Evolutionary conservation across 2,329 filamentous ascomycete genomes (phyloP).

Genomic region (Aquanectria penicillioides): DNA sequence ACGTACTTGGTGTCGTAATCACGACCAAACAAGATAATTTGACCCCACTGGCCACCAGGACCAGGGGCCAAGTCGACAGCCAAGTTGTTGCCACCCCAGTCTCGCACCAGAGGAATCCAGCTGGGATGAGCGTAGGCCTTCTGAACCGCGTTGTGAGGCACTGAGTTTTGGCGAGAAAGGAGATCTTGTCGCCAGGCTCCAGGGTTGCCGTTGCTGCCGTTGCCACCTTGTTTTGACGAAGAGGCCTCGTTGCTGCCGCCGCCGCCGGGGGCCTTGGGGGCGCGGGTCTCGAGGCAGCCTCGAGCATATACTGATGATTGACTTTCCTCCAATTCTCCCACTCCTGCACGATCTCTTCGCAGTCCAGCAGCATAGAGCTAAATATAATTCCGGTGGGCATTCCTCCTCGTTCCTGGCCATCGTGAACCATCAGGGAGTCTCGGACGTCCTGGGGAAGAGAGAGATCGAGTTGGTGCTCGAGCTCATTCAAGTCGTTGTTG

Average conservation of each 20-base stretch:
- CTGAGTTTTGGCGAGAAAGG: constrained; percentile 83
- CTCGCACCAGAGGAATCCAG: constrained; percentile 95
- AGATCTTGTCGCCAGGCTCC: constrained; percentile 85
- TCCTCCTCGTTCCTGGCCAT: constrained; percentile 96
- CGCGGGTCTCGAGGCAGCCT: constrained; percentile 65
- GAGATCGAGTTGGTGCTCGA: constrained; percentile 95
- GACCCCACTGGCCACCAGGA: constrained; percentile 90
- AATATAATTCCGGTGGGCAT: constrained; percentile 93
- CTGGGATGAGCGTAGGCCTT: constrained; percentile 92
- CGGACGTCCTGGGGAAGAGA: constrained; percentile 92
- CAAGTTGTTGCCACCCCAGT: constrained; percentile 99
- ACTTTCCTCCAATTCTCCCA: constrained; percentile 97
- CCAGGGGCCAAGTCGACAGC: constrained; percentile 93
- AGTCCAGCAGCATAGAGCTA: constrained; percentile 93
- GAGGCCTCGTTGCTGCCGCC: constrained; percentile 73
- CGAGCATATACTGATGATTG: constrained; percentile 85
- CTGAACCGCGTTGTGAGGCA: constrained; percentile 86
- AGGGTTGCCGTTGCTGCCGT: constrained; percentile 65
- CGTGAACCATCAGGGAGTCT: constrained; percentile 89
- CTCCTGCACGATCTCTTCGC: constrained; percentile 97
- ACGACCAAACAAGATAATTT: constrained; percentile 94
- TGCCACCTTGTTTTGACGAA: constrained; percentile 69
- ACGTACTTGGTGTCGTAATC: constrained; percentile 99
- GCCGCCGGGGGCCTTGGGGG: constrained; percentile 77
- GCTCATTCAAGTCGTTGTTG: constrained; percentile 92